These are phyloP conservation scores for Phyllosticta citribraziliensis DNA, from an alignment of 2,329 filamentous ascomycete species.

Conservation along the genomic window DNA sequence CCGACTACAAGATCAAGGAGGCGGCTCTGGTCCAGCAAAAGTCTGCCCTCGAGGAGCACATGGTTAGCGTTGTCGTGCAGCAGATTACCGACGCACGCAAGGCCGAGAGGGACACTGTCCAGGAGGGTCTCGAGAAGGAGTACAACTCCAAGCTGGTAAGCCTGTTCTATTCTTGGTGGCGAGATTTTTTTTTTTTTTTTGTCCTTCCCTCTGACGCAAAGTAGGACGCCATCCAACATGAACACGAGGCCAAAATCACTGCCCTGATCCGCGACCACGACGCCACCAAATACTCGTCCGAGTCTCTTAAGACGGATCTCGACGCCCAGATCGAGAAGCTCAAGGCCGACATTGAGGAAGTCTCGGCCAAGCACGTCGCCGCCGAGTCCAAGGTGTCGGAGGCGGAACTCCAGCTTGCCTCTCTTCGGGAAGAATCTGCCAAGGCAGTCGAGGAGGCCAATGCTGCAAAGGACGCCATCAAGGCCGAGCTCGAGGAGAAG, in stretches of 20 bases:
- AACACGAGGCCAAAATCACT: conserved; percentile 11
- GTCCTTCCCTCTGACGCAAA: background rate
- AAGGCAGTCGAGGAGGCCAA: conserved; percentile 6
- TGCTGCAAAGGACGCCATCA: conserved; percentile 9
- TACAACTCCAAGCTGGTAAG: conserved; percentile 22
- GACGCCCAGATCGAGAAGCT: conserved; percentile 10
- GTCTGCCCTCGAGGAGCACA: conserved; percentile 31
- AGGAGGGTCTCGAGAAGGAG: conserved; percentile 25
- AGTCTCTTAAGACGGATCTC: conserved; percentile 8
- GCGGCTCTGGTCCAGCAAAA: conserved; percentile 21
- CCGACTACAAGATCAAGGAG: conserved; percentile 14
- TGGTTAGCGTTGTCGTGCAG: conserved; percentile 32
- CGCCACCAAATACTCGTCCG: conserved; percentile 3
- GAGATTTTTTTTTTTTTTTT: background rate
- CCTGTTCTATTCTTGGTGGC: background rate
- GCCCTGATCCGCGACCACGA: conserved; percentile 10
- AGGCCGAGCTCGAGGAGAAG: conserved; percentile 9
- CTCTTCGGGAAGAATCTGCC: conserved; percentile 1
- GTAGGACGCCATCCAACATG: conserved; percentile 9
- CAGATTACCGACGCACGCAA: conserved; percentile 30
- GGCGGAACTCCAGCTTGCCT: background rate
- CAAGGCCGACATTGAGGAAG: conserved; percentile 5
- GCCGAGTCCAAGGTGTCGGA: conserved; percentile 5
- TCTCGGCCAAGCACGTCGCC: conserved; percentile 3
- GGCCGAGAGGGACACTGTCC: conserved; percentile 26